Evolutionary conservation across 768 basidiomycete genomes (phyloP).

Genomic region (Pleurotus platypus): DNA sequence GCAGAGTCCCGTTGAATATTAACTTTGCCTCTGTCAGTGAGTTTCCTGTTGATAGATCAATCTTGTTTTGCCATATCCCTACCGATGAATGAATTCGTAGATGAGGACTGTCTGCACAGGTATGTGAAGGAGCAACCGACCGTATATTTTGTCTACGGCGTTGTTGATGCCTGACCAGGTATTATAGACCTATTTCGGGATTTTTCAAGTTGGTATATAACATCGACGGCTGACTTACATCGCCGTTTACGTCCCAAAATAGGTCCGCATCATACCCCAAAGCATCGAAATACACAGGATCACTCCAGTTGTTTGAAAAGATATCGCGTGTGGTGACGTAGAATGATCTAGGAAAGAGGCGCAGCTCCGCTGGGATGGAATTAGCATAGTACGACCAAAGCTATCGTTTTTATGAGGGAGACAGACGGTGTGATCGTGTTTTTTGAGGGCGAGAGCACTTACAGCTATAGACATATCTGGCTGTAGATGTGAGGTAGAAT

Average conservation of each 20-base stretch:
- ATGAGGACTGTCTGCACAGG: not conserved
- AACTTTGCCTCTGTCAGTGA: conserved; percentile 30
- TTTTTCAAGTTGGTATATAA: not conserved
- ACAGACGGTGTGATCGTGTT: too few species aligned
- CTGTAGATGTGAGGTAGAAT: conserved; percentile 32
- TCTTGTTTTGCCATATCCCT: conserved; percentile 39
- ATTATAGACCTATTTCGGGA: conserved; percentile 24
- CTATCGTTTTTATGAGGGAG: too few species aligned
- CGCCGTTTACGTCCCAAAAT: conserved; percentile 38
- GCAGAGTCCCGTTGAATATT: conserved; percentile 34
- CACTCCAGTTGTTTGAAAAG: conserved; percentile 36
- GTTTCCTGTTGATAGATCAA: conserved; percentile 31
- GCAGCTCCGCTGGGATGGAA: conserved; percentile 22
- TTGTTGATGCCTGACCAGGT: conserved; percentile 38
- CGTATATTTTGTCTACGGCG: conserved; percentile 36
- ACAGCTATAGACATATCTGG: conserved; percentile 37
- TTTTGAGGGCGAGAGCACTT: conserved; percentile 2
- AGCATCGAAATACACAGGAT: conserved; percentile 35
- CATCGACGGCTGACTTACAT: conserved; percentile 15
- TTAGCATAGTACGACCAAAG: not conserved
- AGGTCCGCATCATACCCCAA: conserved; percentile 36
- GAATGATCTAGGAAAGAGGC: conserved; percentile 36
- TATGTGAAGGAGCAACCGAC: conserved; percentile 12
- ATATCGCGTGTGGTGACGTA: conserved; percentile 34
- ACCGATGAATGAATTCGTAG: not conserved